phyloP scores from a whole-genome alignment of 495 filamentous ascomycete genomes.

The Hyaloscypha variabilis region DNA sequence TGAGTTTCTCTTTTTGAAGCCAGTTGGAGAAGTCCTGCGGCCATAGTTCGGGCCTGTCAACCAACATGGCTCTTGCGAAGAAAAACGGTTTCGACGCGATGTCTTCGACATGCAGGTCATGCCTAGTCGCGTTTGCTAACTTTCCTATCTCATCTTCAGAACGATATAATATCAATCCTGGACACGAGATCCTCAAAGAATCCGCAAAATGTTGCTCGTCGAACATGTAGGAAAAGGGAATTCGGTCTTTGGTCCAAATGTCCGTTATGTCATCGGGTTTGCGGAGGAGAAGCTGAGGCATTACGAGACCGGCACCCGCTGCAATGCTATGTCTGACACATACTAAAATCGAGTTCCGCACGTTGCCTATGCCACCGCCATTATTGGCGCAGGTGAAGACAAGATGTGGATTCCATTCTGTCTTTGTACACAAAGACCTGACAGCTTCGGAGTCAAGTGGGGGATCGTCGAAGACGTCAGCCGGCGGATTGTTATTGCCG shows the following conservation, averaged over 20 bases:
- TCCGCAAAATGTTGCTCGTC: slow-evolving; percentile 15
- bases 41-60: too few relatives aligned
- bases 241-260: slow-evolving; percentile 5
- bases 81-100: too few relatives aligned
- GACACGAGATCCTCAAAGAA: slow-evolving; percentile 13
- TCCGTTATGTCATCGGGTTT: neutral
- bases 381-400: slow-evolving; percentile 22
- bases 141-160: too few relatives aligned
- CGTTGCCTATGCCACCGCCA: slow-evolving; percentile 15
- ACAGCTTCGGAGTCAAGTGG: slow-evolving; percentile 19
- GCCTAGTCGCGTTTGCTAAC: too few relatives aligned
- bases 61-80: too few relatives aligned
- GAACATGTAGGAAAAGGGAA: slow-evolving; percentile 15
- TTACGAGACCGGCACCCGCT: slow-evolving; percentile 21
- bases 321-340: slow-evolving; percentile 27
- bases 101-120: too few relatives aligned
- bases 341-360: slow-evolving; percentile 20
- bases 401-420: slow-evolving; percentile 24
- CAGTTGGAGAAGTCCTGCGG: too few relatives aligned
- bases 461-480: slow-evolving; percentile 19
- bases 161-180: neutral
- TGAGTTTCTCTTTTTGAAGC: too few relatives aligned
- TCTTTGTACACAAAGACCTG: slow-evolving; percentile 16
- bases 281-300: slow-evolving; percentile 14
- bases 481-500: neutral